Evolutionary conservation across 1,284 basidiomycete species (phyloP).

Genomic region (Rhodotorula sp.): DNA sequence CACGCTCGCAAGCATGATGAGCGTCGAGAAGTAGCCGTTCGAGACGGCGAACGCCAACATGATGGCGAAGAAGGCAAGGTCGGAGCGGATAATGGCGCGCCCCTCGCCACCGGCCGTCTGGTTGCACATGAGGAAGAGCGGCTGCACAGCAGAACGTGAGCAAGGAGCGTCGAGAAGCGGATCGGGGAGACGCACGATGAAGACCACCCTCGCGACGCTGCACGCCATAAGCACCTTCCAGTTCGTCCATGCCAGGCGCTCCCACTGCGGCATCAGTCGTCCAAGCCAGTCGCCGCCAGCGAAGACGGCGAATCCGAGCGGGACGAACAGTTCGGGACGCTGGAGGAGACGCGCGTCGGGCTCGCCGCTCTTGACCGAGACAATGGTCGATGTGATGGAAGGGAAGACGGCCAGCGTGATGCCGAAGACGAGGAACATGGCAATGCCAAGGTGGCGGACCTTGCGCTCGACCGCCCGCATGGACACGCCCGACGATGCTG

Average conservation of each 20-base stretch:
- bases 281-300: slow-evolving; percentile 48
- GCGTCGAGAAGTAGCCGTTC: slow-evolving; percentile 47
- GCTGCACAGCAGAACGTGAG: slow-evolving; percentile 24
- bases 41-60: slow-evolving; percentile 45
- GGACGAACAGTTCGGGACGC: slow-evolving; percentile 38
- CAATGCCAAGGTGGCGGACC: slow-evolving; percentile 44
- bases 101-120: slow-evolving; percentile 25
- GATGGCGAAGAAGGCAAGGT: slow-evolving; percentile 44
- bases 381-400: slow-evolving; percentile 44
- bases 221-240: slow-evolving; percentile 29
- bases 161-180: not conserved
- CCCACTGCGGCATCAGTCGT: slow-evolving; percentile 43
- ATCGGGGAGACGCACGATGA: slow-evolving; percentile 40
- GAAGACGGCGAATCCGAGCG: slow-evolving; percentile 47
- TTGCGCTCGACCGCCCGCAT: slow-evolving; percentile 44
- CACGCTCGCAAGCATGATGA: slow-evolving; percentile 47
- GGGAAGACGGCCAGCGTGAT: slow-evolving; percentile 48
- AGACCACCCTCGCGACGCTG: slow-evolving; percentile 37
- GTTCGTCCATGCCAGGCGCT: slow-evolving; percentile 34
- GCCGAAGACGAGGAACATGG: slow-evolving; percentile 44
- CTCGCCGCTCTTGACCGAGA: slow-evolving; percentile 15
- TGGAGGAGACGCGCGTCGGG: slow-evolving; percentile 19
- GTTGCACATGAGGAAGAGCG: slow-evolving; percentile 47
- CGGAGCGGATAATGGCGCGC: slow-evolving; percentile 41
- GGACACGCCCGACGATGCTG: slow-evolving; percentile 4